These are phyloP conservation scores for Sambucus nigra DNA, from an alignment of 129 eudicot genomes.

Conservation along the genomic window DNA sequence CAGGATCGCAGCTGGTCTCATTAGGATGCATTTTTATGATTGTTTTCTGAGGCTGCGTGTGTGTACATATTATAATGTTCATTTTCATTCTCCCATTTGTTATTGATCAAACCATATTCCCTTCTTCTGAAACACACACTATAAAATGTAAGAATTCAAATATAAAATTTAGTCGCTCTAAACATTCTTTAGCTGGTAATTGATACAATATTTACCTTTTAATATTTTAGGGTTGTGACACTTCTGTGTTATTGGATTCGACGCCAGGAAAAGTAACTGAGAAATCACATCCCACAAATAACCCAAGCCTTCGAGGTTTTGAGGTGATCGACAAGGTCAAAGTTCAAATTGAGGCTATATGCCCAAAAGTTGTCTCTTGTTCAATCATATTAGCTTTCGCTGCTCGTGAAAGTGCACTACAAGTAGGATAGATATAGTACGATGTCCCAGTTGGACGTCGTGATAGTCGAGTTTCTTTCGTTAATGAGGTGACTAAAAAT, in stretches of 20 bases:
- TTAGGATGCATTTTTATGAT: slow-evolving; percentile 42
- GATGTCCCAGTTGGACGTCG: slow-evolving; percentile 22
- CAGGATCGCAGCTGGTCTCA: slow-evolving; percentile 39
- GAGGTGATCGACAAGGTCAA: slow-evolving; percentile 40
- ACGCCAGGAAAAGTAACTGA: slow-evolving; percentile 9
- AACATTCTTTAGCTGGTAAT: not conserved
- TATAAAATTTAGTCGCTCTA: not conserved
- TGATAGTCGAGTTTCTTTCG: slow-evolving; percentile 13
- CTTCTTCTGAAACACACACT: too few relatives aligned
- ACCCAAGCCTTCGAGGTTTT: slow-evolving; percentile 31
- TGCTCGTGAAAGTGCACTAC: slow-evolving; percentile 26
- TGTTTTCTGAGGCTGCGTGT: slow-evolving; percentile 41
- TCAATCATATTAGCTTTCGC: slow-evolving; percentile 29
- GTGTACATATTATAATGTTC: not conserved
- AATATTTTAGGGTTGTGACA: slow-evolving; percentile 29
- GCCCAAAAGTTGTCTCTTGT: slow-evolving; percentile 35
- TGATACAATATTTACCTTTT: too few relatives aligned
- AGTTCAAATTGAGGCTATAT: slow-evolving; percentile 20
- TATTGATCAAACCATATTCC: too few relatives aligned
- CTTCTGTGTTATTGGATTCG: slow-evolving; percentile 23
- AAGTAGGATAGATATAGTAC: slow-evolving; percentile 7
- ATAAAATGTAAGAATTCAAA: not conserved
- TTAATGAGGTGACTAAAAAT: not conserved
- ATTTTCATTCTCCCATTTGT: not conserved
- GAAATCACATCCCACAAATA: slow-evolving; percentile 15